A percentile compares a stretch with the other conserved stretches of the same genome.
phyloP scores from a whole-genome alignment of 306 rosid genomes.

The Medicago ruthenica region DNA sequence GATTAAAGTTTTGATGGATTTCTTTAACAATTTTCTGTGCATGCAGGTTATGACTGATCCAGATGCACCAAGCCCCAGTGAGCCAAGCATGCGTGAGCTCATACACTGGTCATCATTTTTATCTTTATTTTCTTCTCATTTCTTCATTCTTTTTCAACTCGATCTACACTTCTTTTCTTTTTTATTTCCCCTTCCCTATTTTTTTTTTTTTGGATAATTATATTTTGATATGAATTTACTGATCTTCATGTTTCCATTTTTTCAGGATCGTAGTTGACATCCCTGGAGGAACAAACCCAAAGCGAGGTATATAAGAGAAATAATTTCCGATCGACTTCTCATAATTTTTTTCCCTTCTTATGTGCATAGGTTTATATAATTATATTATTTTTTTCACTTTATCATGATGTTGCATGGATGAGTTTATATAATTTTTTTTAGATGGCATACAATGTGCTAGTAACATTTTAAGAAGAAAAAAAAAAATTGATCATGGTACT shows the following conservation, averaged over 20 bases:
- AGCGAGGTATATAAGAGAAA: conserved; percentile 45
- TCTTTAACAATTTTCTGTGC: not conserved
- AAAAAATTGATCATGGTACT: not conserved
- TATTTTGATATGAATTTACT: not conserved
- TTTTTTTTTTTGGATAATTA: not conserved
- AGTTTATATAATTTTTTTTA: too few species aligned
- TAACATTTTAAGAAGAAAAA: not conserved
- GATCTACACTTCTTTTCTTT: not conserved
- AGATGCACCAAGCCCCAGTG: conserved; percentile 96
- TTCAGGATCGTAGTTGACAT: conserved; percentile 79
- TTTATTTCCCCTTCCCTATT: too few species aligned
- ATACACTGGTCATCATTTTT: conserved; percentile 67
- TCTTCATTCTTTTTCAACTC: not conserved
- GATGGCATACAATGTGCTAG: not conserved
- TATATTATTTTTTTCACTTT: not conserved
- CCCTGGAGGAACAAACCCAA: conserved; percentile 78
- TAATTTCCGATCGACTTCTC: too few species aligned
- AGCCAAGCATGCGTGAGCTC: conserved; percentile 87
- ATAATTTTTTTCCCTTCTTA: too few species aligned
- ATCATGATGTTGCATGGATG: not conserved
- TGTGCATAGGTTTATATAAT: too few species aligned
- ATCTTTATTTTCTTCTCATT: not conserved
- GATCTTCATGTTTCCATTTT: not conserved
- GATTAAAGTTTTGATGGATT: not conserved
- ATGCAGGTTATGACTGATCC: conserved; percentile 94